Evolutionary conservation across 2,329 filamentous ascomycete genomes (phyloP), one percentile per base, ranked within the genome.

Genomic region (Hirsutella thompsonii): DNA sequence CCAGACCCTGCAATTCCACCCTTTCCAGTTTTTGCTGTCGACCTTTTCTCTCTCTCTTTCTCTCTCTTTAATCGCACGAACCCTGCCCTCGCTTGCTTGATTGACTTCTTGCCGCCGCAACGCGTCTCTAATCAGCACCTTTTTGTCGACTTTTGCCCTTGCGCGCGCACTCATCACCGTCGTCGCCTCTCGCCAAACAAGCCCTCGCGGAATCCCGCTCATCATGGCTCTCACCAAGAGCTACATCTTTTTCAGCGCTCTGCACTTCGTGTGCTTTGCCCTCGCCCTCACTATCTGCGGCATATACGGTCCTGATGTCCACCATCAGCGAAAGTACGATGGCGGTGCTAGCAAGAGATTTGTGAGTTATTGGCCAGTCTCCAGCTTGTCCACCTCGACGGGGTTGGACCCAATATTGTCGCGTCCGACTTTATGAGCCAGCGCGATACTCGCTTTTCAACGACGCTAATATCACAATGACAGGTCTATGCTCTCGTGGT

Each of bases 241-340:
- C 57, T 75, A 74, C 47, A 49, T 79, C 50, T 53, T 68, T 49
- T 81, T 82, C 54, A 63, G 70, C 20, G 48, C 71, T 47, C 62
- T 88, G n/a, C 83, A 89, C 56, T 69, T 89, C 58, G 62, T 81
- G 45, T 84, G 90, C 54, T 80, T 94, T 54, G 71, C 83, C 43
- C 70, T 93, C 48, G 85, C 79, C 13, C 62, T 94, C 43, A 74
- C 82, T 1, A 82, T 92, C 41, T 79, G 81, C 48, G 88, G 83
- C 1, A 74, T 94, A 18, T 94, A 92, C 49, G 83, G 79, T 29
- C 62, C 70, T 20, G 83, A 90, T 54, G 63, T 92, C 5, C 61
- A 75, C 45, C 59, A 61, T 19, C 74, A 76, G 1, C 56, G 64
- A 30, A 61, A 74, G 16, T 56, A 66, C 4, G 55, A 68, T 41